A percentile compares a stretch with the other conserved stretches of the same genome.
Evolutionary conservation across 1,284 basidiomycete species (phyloP).

Genomic region (Cryptococcus neoformans): DNA sequence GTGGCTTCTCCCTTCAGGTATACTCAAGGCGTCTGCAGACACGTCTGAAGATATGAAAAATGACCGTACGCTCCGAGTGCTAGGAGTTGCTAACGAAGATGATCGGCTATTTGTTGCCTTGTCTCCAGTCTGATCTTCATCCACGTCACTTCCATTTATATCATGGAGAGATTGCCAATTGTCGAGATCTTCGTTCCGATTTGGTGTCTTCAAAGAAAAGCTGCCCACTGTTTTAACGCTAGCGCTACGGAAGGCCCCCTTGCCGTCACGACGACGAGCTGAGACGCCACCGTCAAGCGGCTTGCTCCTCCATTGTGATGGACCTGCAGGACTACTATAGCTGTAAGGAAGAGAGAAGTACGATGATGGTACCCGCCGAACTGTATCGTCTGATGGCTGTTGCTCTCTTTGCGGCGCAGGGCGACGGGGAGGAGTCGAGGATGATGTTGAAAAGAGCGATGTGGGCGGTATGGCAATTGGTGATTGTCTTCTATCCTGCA

Average conservation of each 20-base stretch:
- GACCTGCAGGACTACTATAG: neutral
- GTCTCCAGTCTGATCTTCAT: neutral
- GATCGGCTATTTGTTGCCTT: neutral
- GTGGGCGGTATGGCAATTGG: too few relatives aligned
- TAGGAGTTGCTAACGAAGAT: neutral
- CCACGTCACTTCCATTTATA: conserved; percentile 16
- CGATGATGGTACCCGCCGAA: neutral
- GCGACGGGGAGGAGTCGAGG: neutral
- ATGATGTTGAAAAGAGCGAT: neutral
- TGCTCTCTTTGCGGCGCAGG: neutral
- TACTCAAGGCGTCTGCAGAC: neutral
- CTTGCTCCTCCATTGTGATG: neutral
- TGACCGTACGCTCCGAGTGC: conserved; percentile 6
- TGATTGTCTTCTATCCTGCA: too few relatives aligned
- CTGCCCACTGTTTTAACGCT: neutral
- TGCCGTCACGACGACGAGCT: neutral
- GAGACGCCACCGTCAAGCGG: neutral
- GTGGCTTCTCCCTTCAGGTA: neutral
- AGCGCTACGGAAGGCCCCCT: neutral
- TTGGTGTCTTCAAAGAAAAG: neutral
- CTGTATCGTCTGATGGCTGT: neutral
- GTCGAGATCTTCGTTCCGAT: conserved; percentile 9
- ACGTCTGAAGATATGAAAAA: conserved; percentile 3
- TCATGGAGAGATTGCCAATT: conserved; percentile 39
- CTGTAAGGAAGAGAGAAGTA: conserved; percentile 5